Base-by-base conservation (phyloP, 129 eudicot genomes). In the Oenanthe sinensis region DNA sequence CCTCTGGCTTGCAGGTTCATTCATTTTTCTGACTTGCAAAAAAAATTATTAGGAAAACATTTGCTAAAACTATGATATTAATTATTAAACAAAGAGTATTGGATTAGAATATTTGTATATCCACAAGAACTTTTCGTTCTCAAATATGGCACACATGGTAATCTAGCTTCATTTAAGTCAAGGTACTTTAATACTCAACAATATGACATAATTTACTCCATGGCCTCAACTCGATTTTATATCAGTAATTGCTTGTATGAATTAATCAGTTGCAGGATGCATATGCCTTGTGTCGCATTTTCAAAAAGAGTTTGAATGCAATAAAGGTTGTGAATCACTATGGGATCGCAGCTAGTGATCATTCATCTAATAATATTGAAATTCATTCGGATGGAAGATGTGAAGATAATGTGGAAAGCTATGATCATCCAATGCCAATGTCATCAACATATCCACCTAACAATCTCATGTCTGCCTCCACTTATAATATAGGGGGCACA, bases 221-320 rank as follows among this genome's bases (percentile, higher is more conserved):
- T 12, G 14, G 50, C 14, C 50, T 47, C 50, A 47, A 2, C 50
- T 47, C 50, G 10, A 12, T 47, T 1, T 47, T 47, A 47, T 47
- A 47, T 47, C 16, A 48, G 15, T 48, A 14, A 50, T n/a, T 30
- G 15, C 28, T 45, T 75, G 4, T 4, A 49, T 48, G 15, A 11
- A 49, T 76, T 7, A 26, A 24, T 52, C n/a, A 52, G 70, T 82
- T 78, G 78, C 89, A 94, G 91, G 98, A 94, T 85, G 97, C 97
- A 44, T 94, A 94, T 83, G 96, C 98, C 9, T 89, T 94, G 67
- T 91, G 98, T 49, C 97, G 98, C 3, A 85, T 94, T 52, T 94
- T 94, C 87, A 94, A 94, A 87, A 94, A 94, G 90, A 92, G 90
- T 78, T 84, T 90, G 81, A 88, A 87, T 82, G 83, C 82, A 60